Conservation (phyloP, 352 stramenopile species). For the Plasmopara muralis region DNA sequence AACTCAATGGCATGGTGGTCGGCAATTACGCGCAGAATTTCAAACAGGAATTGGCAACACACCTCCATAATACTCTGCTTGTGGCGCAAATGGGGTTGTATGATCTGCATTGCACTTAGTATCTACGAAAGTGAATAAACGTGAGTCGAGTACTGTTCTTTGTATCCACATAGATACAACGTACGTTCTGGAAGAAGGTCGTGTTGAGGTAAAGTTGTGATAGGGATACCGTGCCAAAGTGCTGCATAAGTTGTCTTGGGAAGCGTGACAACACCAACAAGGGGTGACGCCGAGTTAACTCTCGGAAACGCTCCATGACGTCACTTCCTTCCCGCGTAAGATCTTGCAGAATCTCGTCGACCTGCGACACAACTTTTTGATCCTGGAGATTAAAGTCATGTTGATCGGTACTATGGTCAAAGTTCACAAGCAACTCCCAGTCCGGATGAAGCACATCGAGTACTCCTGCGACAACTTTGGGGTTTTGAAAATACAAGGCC, state of each 20-base stretch:
- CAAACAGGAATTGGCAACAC: conserved; percentile 54
- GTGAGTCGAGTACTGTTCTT: background rate
- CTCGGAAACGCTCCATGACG: conserved; percentile 52
- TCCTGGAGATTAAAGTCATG: conserved; percentile 16
- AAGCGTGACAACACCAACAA: conserved; percentile 52
- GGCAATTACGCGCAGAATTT: conserved; percentile 57
- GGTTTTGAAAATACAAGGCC: conserved; percentile 60
- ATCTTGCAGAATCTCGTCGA: conserved; percentile 44
- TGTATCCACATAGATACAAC: conserved; percentile 6
- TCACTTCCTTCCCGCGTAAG: conserved; percentile 38
- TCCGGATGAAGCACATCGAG: conserved; percentile 45
- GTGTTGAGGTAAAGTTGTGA: conserved; percentile 66
- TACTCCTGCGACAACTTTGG: conserved; percentile 33
- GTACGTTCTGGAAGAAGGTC: conserved; percentile 51
- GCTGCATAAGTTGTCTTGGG: conserved; percentile 41
- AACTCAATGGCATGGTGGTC: conserved; percentile 65
- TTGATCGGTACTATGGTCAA: conserved; percentile 15
- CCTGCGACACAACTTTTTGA: conserved; percentile 24
- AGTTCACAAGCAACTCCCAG: conserved; percentile 46
- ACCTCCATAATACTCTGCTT: conserved; percentile 25
- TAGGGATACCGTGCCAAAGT: conserved; percentile 49
- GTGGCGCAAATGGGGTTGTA: conserved; percentile 31
- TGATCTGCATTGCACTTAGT: conserved; percentile 54
- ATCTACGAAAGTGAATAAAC: conserved; percentile 26
- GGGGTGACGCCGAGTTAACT: conserved; percentile 46